Evolutionary conservation across 345 rosid species (phyloP), one percentile per base, ranked within the genome.

Genomic region (Atalantia buxifolia): DNA sequence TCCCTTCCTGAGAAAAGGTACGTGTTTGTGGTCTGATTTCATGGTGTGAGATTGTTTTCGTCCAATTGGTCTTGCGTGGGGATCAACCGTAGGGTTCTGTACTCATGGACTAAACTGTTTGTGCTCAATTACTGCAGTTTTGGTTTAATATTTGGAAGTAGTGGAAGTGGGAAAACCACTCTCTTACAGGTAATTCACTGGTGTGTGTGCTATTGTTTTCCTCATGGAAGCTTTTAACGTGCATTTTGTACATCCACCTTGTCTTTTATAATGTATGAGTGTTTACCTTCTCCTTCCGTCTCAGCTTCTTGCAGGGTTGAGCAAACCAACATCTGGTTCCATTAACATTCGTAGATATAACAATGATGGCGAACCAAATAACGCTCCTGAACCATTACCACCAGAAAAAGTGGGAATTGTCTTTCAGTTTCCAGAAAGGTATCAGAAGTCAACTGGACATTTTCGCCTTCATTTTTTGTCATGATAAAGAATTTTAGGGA

Each of bases 371-470:
- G 88, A 84, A 66, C 92, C 87, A 21, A 82, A 69, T 67, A 80
- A 74, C 36, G 77, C 82, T 79, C 79, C 90, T 10, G 80, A 90
- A 69, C 78, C 76, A 14, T 81, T 95, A n/a, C 59, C 83, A 70
- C 85, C 96, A 4, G 92, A 90, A 81, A 95, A 86, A 72, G 98
- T 95, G 65, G 98, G 97, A 61, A 95, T 95, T 64, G 93, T 95
- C 78, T 95, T 93, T 81, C 99, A 95, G 79, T 93, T 95, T 82
- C 98, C 98, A 1, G 98, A 95, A 90, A 92, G 98, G 97, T 95
- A 76, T 45, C 33, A 24, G 18, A 66, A 65, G 25, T 38, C 71
- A 66, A 35, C 7, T 7, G 13, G 33, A 53, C 72, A 31, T 68
- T 50, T 30, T 53, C 6, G 1, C 18, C 10, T 66, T 50, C 65